phyloP scores from a whole-genome alignment of 2,329 filamentous ascomycete genomes.

The Epichloe typhina region DNA sequence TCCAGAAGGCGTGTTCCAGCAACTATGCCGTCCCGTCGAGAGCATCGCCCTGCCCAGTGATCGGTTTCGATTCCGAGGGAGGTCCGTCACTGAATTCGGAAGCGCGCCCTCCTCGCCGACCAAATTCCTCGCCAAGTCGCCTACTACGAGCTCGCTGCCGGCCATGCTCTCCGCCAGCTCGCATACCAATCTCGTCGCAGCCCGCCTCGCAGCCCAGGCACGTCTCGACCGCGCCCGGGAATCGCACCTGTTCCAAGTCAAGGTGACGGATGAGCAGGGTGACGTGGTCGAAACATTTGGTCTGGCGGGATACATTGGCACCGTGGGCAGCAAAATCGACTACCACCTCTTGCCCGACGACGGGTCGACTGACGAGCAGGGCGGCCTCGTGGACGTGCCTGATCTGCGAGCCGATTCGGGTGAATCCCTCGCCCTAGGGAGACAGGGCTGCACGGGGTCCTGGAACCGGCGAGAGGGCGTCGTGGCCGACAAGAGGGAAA shows the following conservation, averaged over 20 bases:
- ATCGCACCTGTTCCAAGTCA: constrained; percentile 42
- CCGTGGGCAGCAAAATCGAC: constrained; percentile 40
- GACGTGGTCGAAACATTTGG: constrained; percentile 36
- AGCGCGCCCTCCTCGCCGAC: constrained; percentile 14
- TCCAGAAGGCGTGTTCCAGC: constrained; percentile 55
- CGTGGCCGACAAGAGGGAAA: constrained; percentile 31
- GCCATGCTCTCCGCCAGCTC: constrained; percentile 11
- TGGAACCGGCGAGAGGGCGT: constrained; percentile 30
- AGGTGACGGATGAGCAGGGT: constrained; percentile 41
- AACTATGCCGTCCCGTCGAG: constrained; percentile 50
- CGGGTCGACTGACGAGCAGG: constrained; percentile 41
- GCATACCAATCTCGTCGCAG: constrained; percentile 32
- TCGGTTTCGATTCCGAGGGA: constrained; percentile 24
- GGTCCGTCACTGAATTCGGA: constrained; percentile 6
- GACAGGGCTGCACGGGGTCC: constrained; percentile 31
- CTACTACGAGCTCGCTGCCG: constrained; percentile 22
- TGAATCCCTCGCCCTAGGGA: constrained; percentile 26
- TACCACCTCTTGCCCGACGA: constrained; percentile 48
- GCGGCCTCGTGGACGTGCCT: constrained; percentile 38
- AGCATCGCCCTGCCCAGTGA: constrained; percentile 38
- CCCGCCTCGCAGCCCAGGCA: constrained; percentile 51
- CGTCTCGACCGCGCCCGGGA: constrained; percentile 46
- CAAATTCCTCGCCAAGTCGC: constrained; percentile 21
- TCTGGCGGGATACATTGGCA: constrained; percentile 50
- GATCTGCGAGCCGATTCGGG: constrained; percentile 36